Base-by-base conservation (phyloP, 768 basidiomycete species). In the Naganishia vaughanmartiniae region DNA sequence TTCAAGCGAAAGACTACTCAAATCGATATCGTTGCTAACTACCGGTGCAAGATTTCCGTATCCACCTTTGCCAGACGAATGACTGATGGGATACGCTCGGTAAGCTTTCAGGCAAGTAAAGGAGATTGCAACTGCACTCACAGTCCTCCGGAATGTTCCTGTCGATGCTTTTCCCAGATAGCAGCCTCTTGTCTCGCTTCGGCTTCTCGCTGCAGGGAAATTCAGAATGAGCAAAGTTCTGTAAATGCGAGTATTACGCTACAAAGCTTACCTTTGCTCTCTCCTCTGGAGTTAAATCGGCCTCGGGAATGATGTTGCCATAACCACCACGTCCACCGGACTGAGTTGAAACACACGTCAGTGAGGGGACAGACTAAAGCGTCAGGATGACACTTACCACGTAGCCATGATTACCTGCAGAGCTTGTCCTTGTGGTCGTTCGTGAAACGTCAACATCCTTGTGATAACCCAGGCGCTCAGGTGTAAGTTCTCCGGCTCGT, bases 271-370 rank as follows among this genome's bases (percentile, higher is more conserved):
- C 76, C 76, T 74, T 76, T 21, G 73, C 76, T 33, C 71, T 68
- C 30, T 79, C 77, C 21, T 77, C 66, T 2, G 74, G 68, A 45
- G 73, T 65, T 26, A 66, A 56, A 34, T 70, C 66, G 28, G 67
- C 53, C 26, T 76, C 76, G 66, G 76, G 73, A 11, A 46, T 36
- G 48, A 81, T 77, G 65, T 81, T 81, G 5, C 80, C 80, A 55
- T 73, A 81, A 19, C 80, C 80, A 34, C 80, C 80, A 31, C 80
- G 63, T 4, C 80, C 80, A 9, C 65, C 53, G 21, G 73, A 46
- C 65, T 70, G 33, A 26, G 7, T 2, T 3, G 3, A 7, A 34
- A 12, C 33, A 54, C 14, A 5, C 36, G 36, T 17, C n/a, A 42
- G 11, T 17, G 2, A 10, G 7, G 24, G 17, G 45, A 42, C 21